Evolutionary conservation across 768 basidiomycete genomes (phyloP).

Genomic region (Auriscalpium vulgare): DNA sequence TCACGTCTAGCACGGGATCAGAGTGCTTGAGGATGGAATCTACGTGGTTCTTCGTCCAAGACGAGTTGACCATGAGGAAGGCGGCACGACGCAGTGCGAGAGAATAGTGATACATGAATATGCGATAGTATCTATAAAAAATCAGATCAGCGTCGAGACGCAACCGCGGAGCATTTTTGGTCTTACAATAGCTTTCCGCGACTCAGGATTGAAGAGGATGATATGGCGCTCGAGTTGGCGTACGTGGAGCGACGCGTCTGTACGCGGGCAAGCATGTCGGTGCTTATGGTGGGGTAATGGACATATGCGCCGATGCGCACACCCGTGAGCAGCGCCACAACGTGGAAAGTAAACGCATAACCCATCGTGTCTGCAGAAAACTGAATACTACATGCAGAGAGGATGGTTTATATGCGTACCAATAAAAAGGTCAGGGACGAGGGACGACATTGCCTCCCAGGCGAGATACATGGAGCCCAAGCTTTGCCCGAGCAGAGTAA

Average conservation of each 20-base stretch:
- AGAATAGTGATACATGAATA: conserved; percentile 82
- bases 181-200: conserved; percentile 57
- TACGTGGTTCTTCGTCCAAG: conserved; percentile 88
- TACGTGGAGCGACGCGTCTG: conserved; percentile 46
- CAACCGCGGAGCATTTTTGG: background rate
- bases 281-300: conserved; percentile 95
- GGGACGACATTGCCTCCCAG: conserved; percentile 69
- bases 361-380: conserved; percentile 83
- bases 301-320: conserved; percentile 85
- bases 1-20: conserved; percentile 39
- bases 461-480: conserved; percentile 79
- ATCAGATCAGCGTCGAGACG: background rate
- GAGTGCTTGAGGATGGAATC: conserved; percentile 58
- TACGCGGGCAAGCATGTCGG: conserved; percentile 86
- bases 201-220: conserved; percentile 48
- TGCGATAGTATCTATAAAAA: conserved; percentile 67
- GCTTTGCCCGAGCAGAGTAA: conserved; percentile 90
- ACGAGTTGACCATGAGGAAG: conserved; percentile 90
- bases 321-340: conserved; percentile 53
- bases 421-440: conserved; percentile 88
- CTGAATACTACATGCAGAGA: background rate
- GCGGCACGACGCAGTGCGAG: conserved; percentile 61
- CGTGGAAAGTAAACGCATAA: conserved; percentile 87
- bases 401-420: conserved; percentile 37
- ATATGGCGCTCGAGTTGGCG: conserved; percentile 53